Conservation (phyloP, 306 rosid genomes). For the Cucurbita maxima region DNA sequence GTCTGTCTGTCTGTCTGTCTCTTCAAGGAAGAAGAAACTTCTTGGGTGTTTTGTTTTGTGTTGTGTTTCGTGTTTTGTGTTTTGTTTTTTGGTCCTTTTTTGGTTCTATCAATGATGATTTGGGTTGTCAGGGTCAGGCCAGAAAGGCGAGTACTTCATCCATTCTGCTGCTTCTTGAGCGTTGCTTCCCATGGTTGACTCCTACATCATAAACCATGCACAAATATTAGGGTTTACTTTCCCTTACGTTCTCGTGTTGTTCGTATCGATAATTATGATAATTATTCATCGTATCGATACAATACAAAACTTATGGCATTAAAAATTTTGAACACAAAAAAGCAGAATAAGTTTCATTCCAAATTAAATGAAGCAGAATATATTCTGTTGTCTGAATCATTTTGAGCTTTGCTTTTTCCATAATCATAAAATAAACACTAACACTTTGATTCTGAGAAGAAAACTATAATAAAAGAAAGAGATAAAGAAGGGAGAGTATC, state of each 20-base stretch:
- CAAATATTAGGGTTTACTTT: neutral
- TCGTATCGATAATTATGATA: no score
- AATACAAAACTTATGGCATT: neutral
- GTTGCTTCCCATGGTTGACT: slow-evolving; percentile 53
- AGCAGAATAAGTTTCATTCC: neutral
- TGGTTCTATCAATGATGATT: slow-evolving; percentile 63
- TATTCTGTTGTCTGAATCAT: slow-evolving; percentile 3
- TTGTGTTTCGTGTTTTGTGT: neutral
- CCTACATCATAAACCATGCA: slow-evolving; percentile 25
- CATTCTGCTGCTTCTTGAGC: slow-evolving; percentile 89
- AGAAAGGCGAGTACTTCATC: slow-evolving; percentile 88
- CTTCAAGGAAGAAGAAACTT: neutral
- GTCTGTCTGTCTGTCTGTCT: no score
- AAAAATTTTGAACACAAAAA: neutral
- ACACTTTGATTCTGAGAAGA: neutral
- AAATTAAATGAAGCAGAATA: slow-evolving; percentile 8
- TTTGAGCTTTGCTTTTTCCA: neutral
- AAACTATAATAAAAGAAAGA: neutral
- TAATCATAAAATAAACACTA: neutral
- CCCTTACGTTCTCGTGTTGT: neutral
- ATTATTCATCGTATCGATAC: no score
- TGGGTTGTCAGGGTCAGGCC: slow-evolving; percentile 88
- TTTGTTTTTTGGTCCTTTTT: neutral
- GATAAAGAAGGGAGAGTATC: neutral
- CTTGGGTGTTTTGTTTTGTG: neutral